These are phyloP conservation scores for Tuber melanosporum DNA, from an alignment of 495 filamentous ascomycete species.

Conservation along the genomic window DNA sequence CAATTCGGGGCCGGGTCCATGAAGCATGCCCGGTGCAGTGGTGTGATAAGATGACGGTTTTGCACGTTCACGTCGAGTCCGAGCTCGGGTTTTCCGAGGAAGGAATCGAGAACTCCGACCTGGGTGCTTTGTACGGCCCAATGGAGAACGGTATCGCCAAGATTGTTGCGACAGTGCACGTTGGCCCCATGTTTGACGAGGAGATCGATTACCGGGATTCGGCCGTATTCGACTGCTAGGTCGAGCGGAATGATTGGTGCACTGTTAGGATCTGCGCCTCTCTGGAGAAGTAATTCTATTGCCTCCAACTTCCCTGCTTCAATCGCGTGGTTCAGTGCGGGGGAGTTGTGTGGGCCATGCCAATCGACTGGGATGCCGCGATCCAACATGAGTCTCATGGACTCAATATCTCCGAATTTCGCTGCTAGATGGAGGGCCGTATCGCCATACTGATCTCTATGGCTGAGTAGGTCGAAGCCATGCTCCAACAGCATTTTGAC, in stretches of 20 bases:
- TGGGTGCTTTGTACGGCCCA: background rate
- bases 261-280: background rate
- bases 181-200: slow-evolving; percentile 2
- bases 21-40: background rate
- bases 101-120: background rate
- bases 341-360: background rate
- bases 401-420: background rate
- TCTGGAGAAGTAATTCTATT: background rate
- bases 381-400: slow-evolving; percentile 10
- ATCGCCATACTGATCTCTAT: background rate
- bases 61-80: background rate
- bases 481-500: background rate
- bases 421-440: slow-evolving; percentile 19
- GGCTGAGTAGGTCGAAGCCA: background rate
- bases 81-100: background rate
- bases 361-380: background rate
- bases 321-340: background rate
- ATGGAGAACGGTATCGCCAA: slow-evolving; percentile 1
- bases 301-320: background rate
- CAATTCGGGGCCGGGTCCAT: background rate
- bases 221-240: background rate
- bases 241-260: background rate
- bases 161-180: background rate
- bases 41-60: background rate
- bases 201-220: slow-evolving; percentile 5